Percentiles rank a stretch among this genome's conserved stretches.
These are phyloP conservation scores for Eimeria maxima DNA, from an alignment of 169 alveolate genomes.

Conservation along the genomic window DNA sequence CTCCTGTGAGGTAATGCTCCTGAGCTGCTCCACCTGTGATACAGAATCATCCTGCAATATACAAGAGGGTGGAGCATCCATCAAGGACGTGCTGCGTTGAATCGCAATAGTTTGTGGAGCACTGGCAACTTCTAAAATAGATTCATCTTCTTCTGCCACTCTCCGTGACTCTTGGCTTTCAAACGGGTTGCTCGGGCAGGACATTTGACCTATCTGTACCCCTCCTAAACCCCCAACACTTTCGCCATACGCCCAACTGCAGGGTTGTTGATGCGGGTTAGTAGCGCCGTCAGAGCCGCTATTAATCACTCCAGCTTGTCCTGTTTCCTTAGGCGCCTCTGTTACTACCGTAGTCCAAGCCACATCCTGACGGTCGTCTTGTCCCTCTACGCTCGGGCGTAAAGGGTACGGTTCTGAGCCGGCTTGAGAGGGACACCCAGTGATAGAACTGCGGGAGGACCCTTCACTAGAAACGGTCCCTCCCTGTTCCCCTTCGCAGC, in stretches of 20 bases:
- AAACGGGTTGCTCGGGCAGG: neutral
- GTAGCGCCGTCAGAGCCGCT: neutral
- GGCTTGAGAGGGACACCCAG: neutral
- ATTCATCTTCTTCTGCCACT: slow-evolving; percentile 19
- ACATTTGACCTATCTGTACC: neutral
- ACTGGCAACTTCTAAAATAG: neutral
- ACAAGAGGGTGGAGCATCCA: neutral
- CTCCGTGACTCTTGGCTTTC: neutral
- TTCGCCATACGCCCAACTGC: neutral
- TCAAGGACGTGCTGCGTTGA: neutral
- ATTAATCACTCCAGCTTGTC: neutral
- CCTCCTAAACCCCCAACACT: neutral
- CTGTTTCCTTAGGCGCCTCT: neutral
- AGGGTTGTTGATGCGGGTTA: neutral
- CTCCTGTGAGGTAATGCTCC: slow-evolving; percentile 12
- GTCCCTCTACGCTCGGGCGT: neutral
- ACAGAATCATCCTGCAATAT: neutral
- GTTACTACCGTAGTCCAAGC: neutral
- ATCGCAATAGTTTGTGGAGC: neutral
- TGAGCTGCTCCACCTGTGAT: neutral
- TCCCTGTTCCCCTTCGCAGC: neutral
- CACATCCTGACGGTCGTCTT: slow-evolving; percentile 12
- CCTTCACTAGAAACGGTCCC: neutral
- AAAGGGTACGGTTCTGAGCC: neutral
- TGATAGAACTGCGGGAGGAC: neutral